Evolutionary conservation across 139 green algal species (phyloP).

Genomic region (Volvox reticuliferus): DNA sequence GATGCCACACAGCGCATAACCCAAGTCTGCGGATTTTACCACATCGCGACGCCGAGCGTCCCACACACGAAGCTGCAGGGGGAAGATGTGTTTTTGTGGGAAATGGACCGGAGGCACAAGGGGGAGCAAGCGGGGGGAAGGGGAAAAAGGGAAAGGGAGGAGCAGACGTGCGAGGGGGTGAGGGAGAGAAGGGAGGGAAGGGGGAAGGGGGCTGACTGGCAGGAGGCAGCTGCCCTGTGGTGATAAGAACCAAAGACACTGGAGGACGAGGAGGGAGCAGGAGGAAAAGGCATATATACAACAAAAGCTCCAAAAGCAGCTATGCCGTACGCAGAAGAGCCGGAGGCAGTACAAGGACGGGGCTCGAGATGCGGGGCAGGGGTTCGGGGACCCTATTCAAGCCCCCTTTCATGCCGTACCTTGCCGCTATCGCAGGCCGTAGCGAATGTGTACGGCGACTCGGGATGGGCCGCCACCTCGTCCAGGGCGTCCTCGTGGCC

Average conservation of each 20-base stretch:
- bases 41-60: constrained; percentile 53
- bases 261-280: no score
- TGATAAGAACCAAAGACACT: no score
- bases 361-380: no score
- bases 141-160: background rate
- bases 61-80: constrained; percentile 61
- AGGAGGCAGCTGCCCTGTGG: no score
- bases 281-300: no score
- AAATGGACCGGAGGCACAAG: background rate
- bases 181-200: background rate
- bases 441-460: constrained; percentile 58
- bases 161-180: background rate
- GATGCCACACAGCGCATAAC: constrained; percentile 45
- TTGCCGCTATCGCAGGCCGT: constrained; percentile 57
- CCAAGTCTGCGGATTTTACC: constrained; percentile 35
- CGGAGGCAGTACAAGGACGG: no score
- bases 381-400: no score
- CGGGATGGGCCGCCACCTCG: constrained; percentile 53
- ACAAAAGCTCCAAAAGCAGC: no score
- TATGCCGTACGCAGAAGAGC: no score
- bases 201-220: no score
- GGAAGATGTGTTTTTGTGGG: no score
- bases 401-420: constrained; percentile 12
- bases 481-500: constrained; percentile 59
- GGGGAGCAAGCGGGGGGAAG: background rate